A percentile compares a stretch with the other conserved stretches of the same genome.
Evolutionary conservation across 2,329 filamentous ascomycete genomes (phyloP).

Genomic region (Claviceps arundinis): DNA sequence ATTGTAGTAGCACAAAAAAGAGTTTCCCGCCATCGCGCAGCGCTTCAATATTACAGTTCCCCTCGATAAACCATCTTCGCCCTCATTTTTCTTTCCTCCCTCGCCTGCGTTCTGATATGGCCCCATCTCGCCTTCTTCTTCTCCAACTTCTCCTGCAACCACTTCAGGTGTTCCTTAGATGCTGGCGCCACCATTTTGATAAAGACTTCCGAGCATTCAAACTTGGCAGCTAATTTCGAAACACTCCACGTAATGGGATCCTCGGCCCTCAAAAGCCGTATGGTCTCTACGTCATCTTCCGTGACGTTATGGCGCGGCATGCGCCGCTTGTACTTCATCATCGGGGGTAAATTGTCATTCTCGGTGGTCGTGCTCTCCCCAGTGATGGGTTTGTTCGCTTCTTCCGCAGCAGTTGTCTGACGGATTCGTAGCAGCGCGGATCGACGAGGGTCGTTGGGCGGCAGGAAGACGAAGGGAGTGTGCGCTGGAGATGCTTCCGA

Average conservation of each 20-base stretch:
- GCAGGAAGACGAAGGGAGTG: slow-evolving; percentile 55
- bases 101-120: slow-evolving; percentile 37
- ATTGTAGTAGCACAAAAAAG: no score
- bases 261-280: slow-evolving; percentile 37
- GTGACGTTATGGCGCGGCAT: slow-evolving; percentile 37
- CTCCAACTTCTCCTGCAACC: slow-evolving; percentile 31
- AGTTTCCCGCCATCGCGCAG: not conserved
- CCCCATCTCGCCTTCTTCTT: slow-evolving; percentile 44
- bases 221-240: slow-evolving; percentile 37
- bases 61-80: slow-evolving; percentile 38
- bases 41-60: slow-evolving; percentile 28
- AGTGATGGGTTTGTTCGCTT: not conserved
- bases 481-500: slow-evolving; percentile 44
- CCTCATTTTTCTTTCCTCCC: slow-evolving; percentile 41
- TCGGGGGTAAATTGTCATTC: slow-evolving; percentile 19
- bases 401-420: slow-evolving; percentile 14
- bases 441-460: slow-evolving; percentile 40
- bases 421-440: slow-evolving; percentile 33
- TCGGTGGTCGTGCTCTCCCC: slow-evolving; percentile 6
- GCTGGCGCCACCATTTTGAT: slow-evolving; percentile 44
- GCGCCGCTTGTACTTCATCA: slow-evolving; percentile 21
- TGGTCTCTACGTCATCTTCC: slow-evolving; percentile 43
- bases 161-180: slow-evolving; percentile 32
- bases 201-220: slow-evolving; percentile 41
- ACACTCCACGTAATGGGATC: slow-evolving; percentile 46